Evolutionary conservation across 1,139 yeast genomes (phyloP), one percentile per base, ranked within the genome.

Genomic region (Kluyveromyces sp.): DNA sequence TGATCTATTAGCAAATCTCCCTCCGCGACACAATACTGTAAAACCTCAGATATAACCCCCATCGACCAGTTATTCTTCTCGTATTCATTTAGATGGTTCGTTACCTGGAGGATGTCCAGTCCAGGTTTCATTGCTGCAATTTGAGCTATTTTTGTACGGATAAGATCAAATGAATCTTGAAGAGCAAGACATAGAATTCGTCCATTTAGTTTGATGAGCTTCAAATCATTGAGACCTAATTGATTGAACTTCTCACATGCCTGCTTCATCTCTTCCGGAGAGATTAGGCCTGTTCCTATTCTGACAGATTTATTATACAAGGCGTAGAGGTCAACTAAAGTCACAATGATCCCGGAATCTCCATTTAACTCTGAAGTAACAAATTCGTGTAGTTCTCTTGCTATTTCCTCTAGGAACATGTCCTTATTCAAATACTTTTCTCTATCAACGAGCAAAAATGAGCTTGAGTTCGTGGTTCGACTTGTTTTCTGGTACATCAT

Each of bases 1-100:
- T 80, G 80, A 61, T 86, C 95, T 8, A 85, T 70, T 9, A 83
- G 78, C 1, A 85, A 57, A 1, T 64, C 63, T 0, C 88, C 92
- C 3, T 64, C 58, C 6, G 69, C 71, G 30, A 83, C 74, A 19
- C 84, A 79, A 46, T 71, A 67, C 44, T 77, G 78, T 15, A 86
- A 62, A 50, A 85, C 86, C 56, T 85, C 94, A 13, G 68, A 69
- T 2, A 89, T 74, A 15, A 86, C 78, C 28, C 78, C 75, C 36
- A 80, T 70, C 15, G 89, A 79, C 89, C 94, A 85, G 30, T 69
- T 68, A 49, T 81, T 72, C 49, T 72, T 73, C 43, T 76, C 56
- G 26, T 55, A 53, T 6, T 52, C 45, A 37, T 61, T 50, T 44
- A 54, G 29, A 41, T 45, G 33, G 45, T 62, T 49, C 42, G 54